Evolutionary conservation across 2,329 filamentous ascomycete species (phyloP).

Genomic region (Fusarium aywerte): DNA sequence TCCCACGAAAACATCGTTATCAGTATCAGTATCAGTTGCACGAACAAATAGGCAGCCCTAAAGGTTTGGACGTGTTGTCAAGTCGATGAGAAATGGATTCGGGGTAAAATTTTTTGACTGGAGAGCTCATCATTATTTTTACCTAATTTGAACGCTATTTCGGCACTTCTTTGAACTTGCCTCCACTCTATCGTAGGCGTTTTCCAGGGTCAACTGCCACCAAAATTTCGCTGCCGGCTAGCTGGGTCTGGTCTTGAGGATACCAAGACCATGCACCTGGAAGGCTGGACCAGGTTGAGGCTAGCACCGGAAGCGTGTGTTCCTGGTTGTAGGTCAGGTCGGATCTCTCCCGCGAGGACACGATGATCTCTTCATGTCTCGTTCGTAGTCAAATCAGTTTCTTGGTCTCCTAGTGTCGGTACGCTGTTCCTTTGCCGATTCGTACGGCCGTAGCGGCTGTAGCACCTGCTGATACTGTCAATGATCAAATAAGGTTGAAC

Average conservation of each 20-base stretch:
- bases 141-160: slow-evolving; percentile 52
- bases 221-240: slow-evolving; percentile 24
- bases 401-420: slow-evolving; percentile 7
- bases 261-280: slow-evolving; percentile 6
- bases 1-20: slow-evolving; percentile 32
- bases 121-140: slow-evolving; percentile 51
- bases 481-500: slow-evolving; percentile 14
- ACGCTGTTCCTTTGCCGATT: slow-evolving; percentile 17
- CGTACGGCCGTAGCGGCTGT: background rate
- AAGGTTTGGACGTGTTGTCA: slow-evolving; percentile 38
- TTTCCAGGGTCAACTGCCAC: slow-evolving; percentile 22
- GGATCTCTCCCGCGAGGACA: slow-evolving; percentile 21
- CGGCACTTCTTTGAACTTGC: slow-evolving; percentile 41
- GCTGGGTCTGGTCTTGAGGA: slow-evolving; percentile 12
- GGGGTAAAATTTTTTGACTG: slow-evolving; percentile 51
- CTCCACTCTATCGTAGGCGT: slow-evolving; percentile 44
- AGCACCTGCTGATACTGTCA: slow-evolving; percentile 1
- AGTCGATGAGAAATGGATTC: slow-evolving; percentile 51
- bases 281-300: background rate
- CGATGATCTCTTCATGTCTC: slow-evolving; percentile 12
- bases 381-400: slow-evolving; percentile 16
- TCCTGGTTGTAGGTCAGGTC: slow-evolving; percentile 22
- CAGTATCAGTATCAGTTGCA: slow-evolving; percentile 40
- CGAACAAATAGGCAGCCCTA: slow-evolving; percentile 42
- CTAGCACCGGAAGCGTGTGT: slow-evolving; percentile 31